Evolutionary conservation across 208 protist genomes (phyloP), one percentile per base, ranked within the genome.

Genomic region (Paratrypanosoma confusum): DNA sequence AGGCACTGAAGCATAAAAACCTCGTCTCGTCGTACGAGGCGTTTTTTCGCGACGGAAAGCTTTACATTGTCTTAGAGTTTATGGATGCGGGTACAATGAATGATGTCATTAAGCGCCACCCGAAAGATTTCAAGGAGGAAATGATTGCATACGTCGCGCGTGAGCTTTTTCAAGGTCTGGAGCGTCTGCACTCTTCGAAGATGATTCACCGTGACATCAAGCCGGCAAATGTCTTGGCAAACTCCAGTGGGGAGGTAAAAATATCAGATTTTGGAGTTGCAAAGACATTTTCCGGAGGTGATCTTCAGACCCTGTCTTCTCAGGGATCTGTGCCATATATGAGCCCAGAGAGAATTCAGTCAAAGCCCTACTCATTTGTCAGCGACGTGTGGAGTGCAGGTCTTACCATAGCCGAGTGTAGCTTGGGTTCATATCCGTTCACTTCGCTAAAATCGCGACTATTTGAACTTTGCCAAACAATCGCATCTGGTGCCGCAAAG

Each of bases 221-320:
- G 49, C 97, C 96, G 10, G 86, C 81, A 17, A 99, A 99, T 61
- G 70, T 98, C 16, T 67, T 99, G 13, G 72, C 96, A 24, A 98
- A 98, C 67, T 78, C 70, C 5, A 83, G 92, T 10, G 96, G 95
- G 35, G 65, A 91, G 18, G 76, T 97, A 13, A 98, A 98, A 65
- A 87, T 98, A 8, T 93, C 88, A 5, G 96, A 98, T 61, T 98
- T 98, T 70, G 95, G 96, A 13, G 81, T 98, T 0, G 90, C 93
- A 10, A 87, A 86, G 43, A 85, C 56, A 8, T 82, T 90, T 54
- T 80, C 65, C 27, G 76, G 72, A 23, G 75, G 57, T 3, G 72
- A 87, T 47, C 49, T 77, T 21, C 65, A 88, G 48, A 93, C 83
- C 11, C 50, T 90, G 3, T 88, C 85, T 6, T 58, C 76, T 3